phyloP scores from a whole-genome alignment of 306 rosid genomes.

The Cyclanthera cordifolia region DNA sequence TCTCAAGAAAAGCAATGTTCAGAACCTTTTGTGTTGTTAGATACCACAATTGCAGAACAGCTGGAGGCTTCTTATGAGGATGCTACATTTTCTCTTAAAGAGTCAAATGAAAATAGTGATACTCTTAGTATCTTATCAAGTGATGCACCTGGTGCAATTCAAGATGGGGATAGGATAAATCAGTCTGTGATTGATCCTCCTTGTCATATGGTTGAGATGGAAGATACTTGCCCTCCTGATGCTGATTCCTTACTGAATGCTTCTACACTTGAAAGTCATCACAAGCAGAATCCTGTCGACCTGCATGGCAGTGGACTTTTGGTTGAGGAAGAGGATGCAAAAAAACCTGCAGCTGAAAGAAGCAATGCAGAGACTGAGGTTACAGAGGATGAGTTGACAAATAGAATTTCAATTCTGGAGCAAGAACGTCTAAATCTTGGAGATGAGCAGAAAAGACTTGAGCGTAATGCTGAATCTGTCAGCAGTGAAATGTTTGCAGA shows the following conservation, averaged over 20 bases:
- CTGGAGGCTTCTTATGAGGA: slow-evolving; percentile 22
- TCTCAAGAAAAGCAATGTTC: slow-evolving; percentile 16
- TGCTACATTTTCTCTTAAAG: slow-evolving; percentile 14
- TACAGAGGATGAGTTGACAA: slow-evolving; percentile 22
- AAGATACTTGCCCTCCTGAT: slow-evolving; percentile 19
- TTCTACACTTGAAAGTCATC: slow-evolving; percentile 17
- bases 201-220: slow-evolving; percentile 23
- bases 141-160: slow-evolving; percentile 12
- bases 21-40: slow-evolving; percentile 8
- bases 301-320: slow-evolving; percentile 14
- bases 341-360: slow-evolving; percentile 18
- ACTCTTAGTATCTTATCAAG: slow-evolving; percentile 5
- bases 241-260: slow-evolving; percentile 22
- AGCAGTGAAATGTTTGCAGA: slow-evolving; percentile 78
- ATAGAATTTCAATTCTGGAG: slow-evolving; percentile 36
- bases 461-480: slow-evolving; percentile 83
- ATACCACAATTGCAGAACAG: slow-evolving; percentile 25
- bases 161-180: slow-evolving; percentile 25
- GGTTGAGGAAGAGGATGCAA: slow-evolving; percentile 22
- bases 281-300: slow-evolving; percentile 23
- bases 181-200: slow-evolving; percentile 24
- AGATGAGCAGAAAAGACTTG: slow-evolving; percentile 68
- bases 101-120: slow-evolving; percentile 16
- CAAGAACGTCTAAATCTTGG: slow-evolving; percentile 54
- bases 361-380: slow-evolving; percentile 2